Evolutionary conservation across 371 early-diverging fungal genomes (phyloP), one percentile per base, ranked within the genome.

Genomic region (Saksenaea oblongispora): DNA sequence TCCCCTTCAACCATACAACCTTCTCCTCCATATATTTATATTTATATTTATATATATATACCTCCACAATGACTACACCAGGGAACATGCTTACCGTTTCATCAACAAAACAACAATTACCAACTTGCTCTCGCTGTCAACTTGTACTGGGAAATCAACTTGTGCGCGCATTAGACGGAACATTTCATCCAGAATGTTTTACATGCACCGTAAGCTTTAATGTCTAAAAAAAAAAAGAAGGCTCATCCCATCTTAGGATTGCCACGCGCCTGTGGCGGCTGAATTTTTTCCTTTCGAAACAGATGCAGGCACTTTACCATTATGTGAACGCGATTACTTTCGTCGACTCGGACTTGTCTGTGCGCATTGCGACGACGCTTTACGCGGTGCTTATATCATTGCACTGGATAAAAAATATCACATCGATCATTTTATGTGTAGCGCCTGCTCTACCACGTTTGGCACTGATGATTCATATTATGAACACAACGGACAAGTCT

Each of bases 391-490:
- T 3, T 95, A 96, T 68, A 96, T 98, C 67, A 92, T 90, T 57
- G 99, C 97, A 0, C 76, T 94, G 54, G 91, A 90, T 55, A 88
- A 88, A 75, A 97, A 94, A 71, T 98, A 92, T 71, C 98, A 98
- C 65, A 84, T 95, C 39, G 95, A 98, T 63, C 98, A 98, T 72
- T 98, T 98, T 70, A 92, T 93, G 36, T 98, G 98, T 75, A 90
- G 92, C 24, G 89, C 91, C 27, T 98, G 99, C 62, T 83, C 91
- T 14, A 93, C 90, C 7, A 89, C 92, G 28, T 98, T 98, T 80
- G 95, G 95, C 0, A 94, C 95, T 37, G 91, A 95, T 55, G 98
- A 96, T 71, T 92, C 94, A 1, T 97, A 97, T 74, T 98, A 96
- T 69, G 98, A 97, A 69, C 92, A 94, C 62, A 89, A 96, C 42